Percentiles rank a stretch among this genome's conserved stretches.
Evolutionary conservation across 108 stramenopile genomes (phyloP).

Genomic region (Aurantiochytrium sp.): DNA sequence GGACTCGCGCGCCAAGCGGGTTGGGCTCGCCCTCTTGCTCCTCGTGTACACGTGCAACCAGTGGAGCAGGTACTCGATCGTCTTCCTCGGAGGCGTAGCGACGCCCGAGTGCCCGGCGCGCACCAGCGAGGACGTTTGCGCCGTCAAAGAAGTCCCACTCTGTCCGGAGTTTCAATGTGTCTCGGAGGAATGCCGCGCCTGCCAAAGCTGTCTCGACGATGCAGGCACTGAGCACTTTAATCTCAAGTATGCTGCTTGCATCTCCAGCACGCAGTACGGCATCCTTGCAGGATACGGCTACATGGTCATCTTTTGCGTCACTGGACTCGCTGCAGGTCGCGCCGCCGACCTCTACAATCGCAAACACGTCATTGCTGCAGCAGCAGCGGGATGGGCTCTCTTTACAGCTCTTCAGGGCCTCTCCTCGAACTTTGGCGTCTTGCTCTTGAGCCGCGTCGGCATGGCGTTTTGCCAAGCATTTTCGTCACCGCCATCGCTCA

Average conservation of each 20-base stretch:
- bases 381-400: neutral
- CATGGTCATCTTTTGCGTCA: neutral
- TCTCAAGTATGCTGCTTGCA: conserved; percentile 3
- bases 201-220: neutral
- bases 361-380: neutral
- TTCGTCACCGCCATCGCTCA: neutral
- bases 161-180: neutral
- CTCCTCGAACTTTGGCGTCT: neutral
- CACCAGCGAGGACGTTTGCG: neutral
- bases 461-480: conserved; percentile 7
- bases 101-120: neutral
- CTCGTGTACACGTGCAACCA: neutral
- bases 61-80: neutral
- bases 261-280: neutral
- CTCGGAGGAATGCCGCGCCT: neutral
- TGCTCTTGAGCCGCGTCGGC: neutral
- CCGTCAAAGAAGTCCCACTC: neutral
- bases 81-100: conserved; percentile 2
- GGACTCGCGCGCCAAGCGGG: neutral
- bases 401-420: neutral
- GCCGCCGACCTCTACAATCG: neutral
- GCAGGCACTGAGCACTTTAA: neutral
- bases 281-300: neutral
- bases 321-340: neutral
- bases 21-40: neutral